Base-by-base conservation (phyloP, 2,329 filamentous ascomycete genomes). In the Trichophyton mentagrophytes region DNA sequence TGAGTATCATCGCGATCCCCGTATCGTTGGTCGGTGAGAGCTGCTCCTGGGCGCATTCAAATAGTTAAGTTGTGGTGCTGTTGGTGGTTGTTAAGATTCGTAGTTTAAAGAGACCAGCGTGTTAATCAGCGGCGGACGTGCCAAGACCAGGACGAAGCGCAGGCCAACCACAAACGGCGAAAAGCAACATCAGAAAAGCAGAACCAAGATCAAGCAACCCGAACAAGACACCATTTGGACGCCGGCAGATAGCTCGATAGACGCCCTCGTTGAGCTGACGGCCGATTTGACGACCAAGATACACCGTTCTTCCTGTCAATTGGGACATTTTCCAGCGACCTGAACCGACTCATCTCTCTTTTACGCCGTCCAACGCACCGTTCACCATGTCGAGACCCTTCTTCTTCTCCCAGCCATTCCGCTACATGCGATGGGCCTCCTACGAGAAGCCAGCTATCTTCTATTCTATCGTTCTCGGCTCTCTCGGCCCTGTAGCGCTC, bases 371-470 rank as follows among this genome's bases (percentile, higher is more conserved):
- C 49, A n/a, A 33, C 27, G 33, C 5, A 30, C n/a, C 17, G 30
- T 9, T 66, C 67, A 66, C 63, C 64, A 78, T 79, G 77, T 73
- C 80, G 63, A 80, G 82, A 60, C 87, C 90, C 68, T 80, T 81
- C 69, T 96, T 99, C 87, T 96, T 87, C 85, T 82, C 84, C 66
- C 81, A 83, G 62, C 93, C 93, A 65, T 70, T 95, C 73, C 85
- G 85, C 69, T 97, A 96, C 84, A 77, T 88, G 70, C 86, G 86
- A 76, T 97, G 91, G 90, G 85, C 90, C 59, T 82, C 88, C 58
- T 86, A 90, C 77, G 87, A 93, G 76, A 88, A 88, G 74, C 93
- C 93, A 58, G 90, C 90, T 62, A 87, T 90, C 78, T 95, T 96
- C 81, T 97, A 85, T 82, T 90, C 89, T 68, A 78, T 89, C 69